A percentile compares a stretch with the other conserved stretches of the same genome.
These are phyloP conservation scores for Phytophthora nicotianae DNA, from an alignment of 352 stramenopile species.

Conservation along the genomic window DNA sequence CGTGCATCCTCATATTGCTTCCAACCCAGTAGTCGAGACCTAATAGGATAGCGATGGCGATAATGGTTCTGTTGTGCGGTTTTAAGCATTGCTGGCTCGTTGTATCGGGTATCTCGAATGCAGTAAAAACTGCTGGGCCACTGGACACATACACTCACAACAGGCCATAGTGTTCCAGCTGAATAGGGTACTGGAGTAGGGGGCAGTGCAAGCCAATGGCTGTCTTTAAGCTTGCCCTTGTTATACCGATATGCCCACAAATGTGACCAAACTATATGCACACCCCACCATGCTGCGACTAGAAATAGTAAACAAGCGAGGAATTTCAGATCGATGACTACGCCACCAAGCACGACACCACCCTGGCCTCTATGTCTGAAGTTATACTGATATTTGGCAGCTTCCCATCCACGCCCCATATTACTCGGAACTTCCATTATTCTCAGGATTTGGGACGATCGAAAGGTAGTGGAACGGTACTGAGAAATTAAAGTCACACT, in stretches of 20 bases:
- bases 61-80: not conserved
- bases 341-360: conserved; percentile 16
- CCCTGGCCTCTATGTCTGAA: conserved; percentile 5
- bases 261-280: not conserved
- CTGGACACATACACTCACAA: conserved; percentile 33
- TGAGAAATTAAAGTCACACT: conserved; percentile 39
- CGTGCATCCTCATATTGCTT: not conserved
- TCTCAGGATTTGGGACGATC: conserved; percentile 22
- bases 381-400: conserved; percentile 24
- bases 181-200: conserved; percentile 36
- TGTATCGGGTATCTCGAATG: conserved; percentile 11
- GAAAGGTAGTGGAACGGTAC: conserved; percentile 34
- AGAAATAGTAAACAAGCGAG: conserved; percentile 25
- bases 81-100: not conserved
- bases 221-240: not conserved
- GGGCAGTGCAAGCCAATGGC: conserved; percentile 7
- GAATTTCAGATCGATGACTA: conserved; percentile 41
- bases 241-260: not conserved
- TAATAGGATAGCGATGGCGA: not conserved
- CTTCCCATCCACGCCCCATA: not conserved
- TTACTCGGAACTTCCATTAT: conserved; percentile 21
- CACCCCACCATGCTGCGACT: not conserved
- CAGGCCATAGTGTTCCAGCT: conserved; percentile 27
- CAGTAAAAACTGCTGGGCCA: conserved; percentile 36
- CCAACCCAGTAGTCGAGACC: not conserved